Evolutionary conservation across 805 yeast species (phyloP).

Genomic region (Yarrowia sp.): DNA sequence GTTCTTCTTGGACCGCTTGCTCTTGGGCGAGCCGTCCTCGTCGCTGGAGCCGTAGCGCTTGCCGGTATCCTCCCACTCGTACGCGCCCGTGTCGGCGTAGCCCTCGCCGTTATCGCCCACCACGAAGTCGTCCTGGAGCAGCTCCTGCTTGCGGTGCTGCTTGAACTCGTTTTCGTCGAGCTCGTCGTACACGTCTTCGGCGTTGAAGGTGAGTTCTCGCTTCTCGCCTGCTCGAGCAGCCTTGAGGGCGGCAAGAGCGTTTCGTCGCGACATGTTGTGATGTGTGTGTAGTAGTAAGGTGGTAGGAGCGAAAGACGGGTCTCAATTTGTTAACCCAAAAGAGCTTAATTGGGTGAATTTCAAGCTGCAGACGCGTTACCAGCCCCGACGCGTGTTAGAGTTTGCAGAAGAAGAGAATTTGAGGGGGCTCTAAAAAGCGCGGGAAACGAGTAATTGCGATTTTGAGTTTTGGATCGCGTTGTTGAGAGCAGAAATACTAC

Average conservation of each 20-base stretch:
- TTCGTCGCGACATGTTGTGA: conserved; percentile 23
- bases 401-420: neutral
- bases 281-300: neutral
- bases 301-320: neutral
- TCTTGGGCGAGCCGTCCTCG: conserved; percentile 37
- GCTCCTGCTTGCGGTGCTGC: conserved; percentile 70
- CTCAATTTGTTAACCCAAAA: neutral
- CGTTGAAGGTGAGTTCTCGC: conserved; percentile 46
- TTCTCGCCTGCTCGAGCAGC: conserved; percentile 42
- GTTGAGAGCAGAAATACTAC: no score
- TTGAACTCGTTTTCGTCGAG: conserved; percentile 79
- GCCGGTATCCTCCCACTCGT: conserved; percentile 73
- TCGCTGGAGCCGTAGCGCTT: conserved; percentile 37
- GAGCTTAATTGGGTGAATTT: conserved; percentile 2
- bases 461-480: no score
- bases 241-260: conserved; percentile 13
- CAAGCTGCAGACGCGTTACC: conserved; percentile 24
- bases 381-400: conserved; percentile 23
- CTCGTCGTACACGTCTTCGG: conserved; percentile 76
- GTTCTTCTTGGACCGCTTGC: conserved; percentile 34
- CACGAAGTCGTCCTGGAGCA: conserved; percentile 87
- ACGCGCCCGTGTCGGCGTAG: conserved; percentile 88
- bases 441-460: no score
- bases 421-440: neutral
- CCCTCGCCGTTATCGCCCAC: conserved; percentile 94